A percentile compares a stretch with the other conserved stretches of the same genome.
Evolutionary conservation across 495 filamentous ascomycete species (phyloP).

Genomic region (Immersiella caudata): DNA sequence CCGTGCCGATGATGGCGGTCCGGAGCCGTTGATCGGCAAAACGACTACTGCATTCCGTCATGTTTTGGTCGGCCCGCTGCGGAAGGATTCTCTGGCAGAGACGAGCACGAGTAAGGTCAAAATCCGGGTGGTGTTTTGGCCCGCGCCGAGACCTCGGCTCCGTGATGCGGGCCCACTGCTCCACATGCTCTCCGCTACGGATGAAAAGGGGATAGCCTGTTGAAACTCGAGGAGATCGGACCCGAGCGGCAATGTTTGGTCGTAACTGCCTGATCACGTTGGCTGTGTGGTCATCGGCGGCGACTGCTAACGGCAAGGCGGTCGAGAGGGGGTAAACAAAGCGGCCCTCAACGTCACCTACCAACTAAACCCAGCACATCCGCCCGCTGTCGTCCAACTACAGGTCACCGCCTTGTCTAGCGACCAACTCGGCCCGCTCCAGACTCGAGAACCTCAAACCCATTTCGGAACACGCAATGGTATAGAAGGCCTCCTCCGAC

Average conservation of each 20-base stretch:
- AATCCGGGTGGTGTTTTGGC: not conserved
- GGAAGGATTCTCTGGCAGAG: not conserved
- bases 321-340: too few relatives aligned
- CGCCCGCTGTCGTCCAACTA: too few relatives aligned
- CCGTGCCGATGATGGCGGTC: conserved; percentile 55
- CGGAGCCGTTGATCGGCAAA: not conserved
- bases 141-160: not conserved
- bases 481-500: not conserved
- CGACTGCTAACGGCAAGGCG: too few relatives aligned
- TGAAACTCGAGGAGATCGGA: too few relatives aligned
- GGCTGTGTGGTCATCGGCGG: too few relatives aligned
- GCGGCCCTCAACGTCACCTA: too few relatives aligned
- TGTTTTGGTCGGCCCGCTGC: not conserved
- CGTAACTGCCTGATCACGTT: too few relatives aligned
- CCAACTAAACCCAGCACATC: too few relatives aligned
- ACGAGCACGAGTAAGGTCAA: not conserved
- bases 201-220: not conserved
- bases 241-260: too few relatives aligned
- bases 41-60: not conserved
- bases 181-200: not conserved
- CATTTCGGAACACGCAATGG: not conserved
- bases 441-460: not conserved
- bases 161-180: not conserved
- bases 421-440: not conserved
- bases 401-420: too few relatives aligned